A percentile compares a stretch with the other conserved stretches of the same genome.
phyloP scores from a whole-genome alignment of 2,329 filamentous ascomycete species.

The Lachnellula subtilissima region DNA sequence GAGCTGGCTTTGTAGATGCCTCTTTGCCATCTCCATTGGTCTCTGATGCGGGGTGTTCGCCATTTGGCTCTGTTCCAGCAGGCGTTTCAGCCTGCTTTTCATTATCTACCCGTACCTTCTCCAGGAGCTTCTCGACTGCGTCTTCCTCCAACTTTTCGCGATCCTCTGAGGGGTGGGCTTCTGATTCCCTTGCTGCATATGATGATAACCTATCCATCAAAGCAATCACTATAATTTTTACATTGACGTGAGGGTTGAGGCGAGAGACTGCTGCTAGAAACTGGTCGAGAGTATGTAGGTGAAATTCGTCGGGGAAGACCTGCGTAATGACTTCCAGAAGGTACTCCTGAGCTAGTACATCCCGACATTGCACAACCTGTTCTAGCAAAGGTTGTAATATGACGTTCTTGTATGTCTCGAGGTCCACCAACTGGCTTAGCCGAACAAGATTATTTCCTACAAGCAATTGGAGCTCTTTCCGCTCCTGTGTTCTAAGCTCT shows the following conservation, averaged over 20 bases:
- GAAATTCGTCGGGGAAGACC: conserved; percentile 97
- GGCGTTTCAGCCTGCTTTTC: conserved; percentile 34
- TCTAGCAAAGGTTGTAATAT: conserved; percentile 88
- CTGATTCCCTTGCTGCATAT: conserved; percentile 85
- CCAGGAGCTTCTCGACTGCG: conserved; percentile 70
- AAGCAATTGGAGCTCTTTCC: conserved; percentile 89
- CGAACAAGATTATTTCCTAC: conserved; percentile 96
- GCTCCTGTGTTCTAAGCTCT: conserved; percentile 87
- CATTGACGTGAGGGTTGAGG: conserved; percentile 92
- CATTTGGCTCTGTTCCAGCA: conserved; percentile 25
- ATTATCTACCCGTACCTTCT: conserved; percentile 69
- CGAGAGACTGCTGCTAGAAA: conserved; percentile 89
- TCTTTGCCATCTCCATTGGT: conserved; percentile 32
- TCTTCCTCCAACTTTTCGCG: conserved; percentile 78
- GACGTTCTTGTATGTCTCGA: conserved; percentile 87
- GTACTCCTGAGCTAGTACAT: conserved; percentile 96
- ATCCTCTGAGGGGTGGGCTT: conserved; percentile 64
- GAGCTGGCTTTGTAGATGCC: conserved; percentile 30
- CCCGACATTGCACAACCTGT: conserved; percentile 95
- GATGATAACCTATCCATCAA: conserved; percentile 94
- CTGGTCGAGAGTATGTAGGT: conserved; percentile 92
- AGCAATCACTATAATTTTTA: conserved; percentile 96
- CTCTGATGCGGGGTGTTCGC: conserved; percentile 29
- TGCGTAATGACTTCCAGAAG: conserved; percentile 97
- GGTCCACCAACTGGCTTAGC: conserved; percentile 88